Conservation (phyloP, 768 basidiomycete genomes). For the Gymnopilus junonius region DNA sequence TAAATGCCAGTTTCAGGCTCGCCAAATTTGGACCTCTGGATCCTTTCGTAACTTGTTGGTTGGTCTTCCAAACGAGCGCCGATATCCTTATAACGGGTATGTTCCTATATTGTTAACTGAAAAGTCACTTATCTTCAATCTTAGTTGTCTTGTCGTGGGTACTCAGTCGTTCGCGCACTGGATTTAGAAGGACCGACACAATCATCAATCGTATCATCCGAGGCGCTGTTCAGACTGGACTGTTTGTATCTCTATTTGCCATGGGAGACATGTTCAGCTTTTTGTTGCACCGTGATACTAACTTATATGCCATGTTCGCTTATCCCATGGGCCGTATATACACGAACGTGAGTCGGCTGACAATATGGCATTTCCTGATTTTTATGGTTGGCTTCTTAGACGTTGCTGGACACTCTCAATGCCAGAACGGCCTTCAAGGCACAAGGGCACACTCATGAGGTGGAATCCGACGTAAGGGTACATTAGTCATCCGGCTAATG, state of each 20-base stretch:
- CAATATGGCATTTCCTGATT: conserved; percentile 21
- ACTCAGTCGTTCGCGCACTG: conserved; percentile 48
- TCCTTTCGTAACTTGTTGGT: conserved; percentile 49
- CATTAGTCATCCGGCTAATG: background rate
- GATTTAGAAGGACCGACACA: conserved; percentile 54
- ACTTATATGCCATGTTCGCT: conserved; percentile 39
- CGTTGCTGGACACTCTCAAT: conserved; percentile 48
- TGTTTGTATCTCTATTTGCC: conserved; percentile 56
- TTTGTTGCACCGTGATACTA: conserved; percentile 38
- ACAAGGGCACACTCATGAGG: conserved; percentile 31
- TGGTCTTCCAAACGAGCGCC: conserved; percentile 46
- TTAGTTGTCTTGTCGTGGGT: conserved; percentile 30
- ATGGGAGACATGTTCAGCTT: conserved; percentile 51
- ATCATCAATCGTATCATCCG: conserved; percentile 58
- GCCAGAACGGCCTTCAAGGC: conserved; percentile 40
- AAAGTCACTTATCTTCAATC: background rate
- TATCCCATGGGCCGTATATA: conserved; percentile 46
- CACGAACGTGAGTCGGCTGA: conserved; percentile 43
- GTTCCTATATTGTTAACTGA: conserved; percentile 6
- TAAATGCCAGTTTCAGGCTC: conserved; percentile 32
- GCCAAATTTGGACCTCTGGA: conserved; percentile 44
- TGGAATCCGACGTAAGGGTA: conserved; percentile 33
- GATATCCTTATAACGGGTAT: conserved; percentile 51
- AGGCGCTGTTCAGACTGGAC: conserved; percentile 57
- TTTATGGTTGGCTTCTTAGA: conserved; percentile 28